Conservation (phyloP, 768 basidiomycete genomes). For the Mycena rosella region DNA sequence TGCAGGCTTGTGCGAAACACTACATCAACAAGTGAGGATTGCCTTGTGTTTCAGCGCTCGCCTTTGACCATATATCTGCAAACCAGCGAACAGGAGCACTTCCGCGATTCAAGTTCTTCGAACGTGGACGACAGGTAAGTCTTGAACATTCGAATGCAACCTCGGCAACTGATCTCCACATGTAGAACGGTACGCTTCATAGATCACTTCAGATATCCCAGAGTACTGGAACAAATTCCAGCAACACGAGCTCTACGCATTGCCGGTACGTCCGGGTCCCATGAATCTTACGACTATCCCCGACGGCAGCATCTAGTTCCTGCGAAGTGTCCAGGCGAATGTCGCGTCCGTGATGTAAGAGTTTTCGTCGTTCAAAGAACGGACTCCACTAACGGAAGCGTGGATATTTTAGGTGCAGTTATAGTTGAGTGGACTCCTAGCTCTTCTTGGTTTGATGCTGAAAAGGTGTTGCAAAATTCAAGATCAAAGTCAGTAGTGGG, state of each 20-base stretch:
- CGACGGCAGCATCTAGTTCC: conserved; percentile 21
- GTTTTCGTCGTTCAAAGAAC: background rate
- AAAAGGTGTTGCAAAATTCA: background rate
- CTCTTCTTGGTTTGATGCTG: background rate
- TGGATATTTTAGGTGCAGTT: conserved; percentile 31
- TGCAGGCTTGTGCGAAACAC: conserved; percentile 61
- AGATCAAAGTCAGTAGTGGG: conserved; percentile 41
- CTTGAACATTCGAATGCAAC: background rate
- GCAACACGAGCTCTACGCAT: conserved; percentile 70
- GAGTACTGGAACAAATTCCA: conserved; percentile 32
- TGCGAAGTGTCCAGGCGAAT: conserved; percentile 30
- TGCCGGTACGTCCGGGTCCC: conserved; percentile 52
- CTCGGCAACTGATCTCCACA: background rate
- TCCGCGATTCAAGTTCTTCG: conserved; percentile 54
- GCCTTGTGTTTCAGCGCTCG: background rate
- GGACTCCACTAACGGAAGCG: background rate
- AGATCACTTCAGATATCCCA: background rate
- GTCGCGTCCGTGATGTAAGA: conserved; percentile 32
- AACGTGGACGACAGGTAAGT: conserved; percentile 59
- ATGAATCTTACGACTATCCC: background rate
- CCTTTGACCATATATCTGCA: background rate
- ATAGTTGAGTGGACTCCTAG: conserved; percentile 23
- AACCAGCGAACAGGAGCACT: conserved; percentile 60
- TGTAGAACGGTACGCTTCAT: conserved; percentile 49
- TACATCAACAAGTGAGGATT: conserved; percentile 55